These are phyloP conservation scores for Fusarium chlamydosporum DNA, from an alignment of 2,329 filamentous ascomycete genomes.

Conservation along the genomic window DNA sequence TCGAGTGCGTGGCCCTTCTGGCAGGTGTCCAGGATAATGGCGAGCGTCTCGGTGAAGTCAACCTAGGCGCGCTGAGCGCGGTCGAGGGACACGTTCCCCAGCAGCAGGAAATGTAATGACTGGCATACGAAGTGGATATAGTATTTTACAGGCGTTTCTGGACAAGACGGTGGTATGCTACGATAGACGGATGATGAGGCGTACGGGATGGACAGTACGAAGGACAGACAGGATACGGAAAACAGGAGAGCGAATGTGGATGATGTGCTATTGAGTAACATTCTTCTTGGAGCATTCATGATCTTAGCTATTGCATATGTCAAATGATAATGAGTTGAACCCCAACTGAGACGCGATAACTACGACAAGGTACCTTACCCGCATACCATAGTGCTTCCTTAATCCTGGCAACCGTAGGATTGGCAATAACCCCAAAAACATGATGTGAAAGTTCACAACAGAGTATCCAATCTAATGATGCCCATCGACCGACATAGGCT, in stretches of 20 bases:
- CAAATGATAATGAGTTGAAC: conserved; percentile 33
- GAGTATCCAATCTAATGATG: too few relatives aligned
- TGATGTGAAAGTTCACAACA: too few relatives aligned
- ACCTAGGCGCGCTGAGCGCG: conserved; percentile 67
- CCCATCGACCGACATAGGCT: too few relatives aligned
- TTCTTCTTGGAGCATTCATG: conserved; percentile 25
- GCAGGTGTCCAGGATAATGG: conserved; percentile 62
- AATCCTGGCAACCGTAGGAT: too few relatives aligned
- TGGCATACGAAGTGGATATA: conserved; percentile 13
- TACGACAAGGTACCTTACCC: background rate
- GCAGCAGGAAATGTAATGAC: conserved; percentile 44
- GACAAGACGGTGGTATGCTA: conserved; percentile 32
- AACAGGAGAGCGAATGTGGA: conserved; percentile 16
- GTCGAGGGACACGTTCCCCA: conserved; percentile 67
- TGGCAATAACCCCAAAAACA: too few relatives aligned
- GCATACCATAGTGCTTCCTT: too few relatives aligned
- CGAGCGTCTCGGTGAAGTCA: conserved; percentile 65
- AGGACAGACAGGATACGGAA: conserved; percentile 29
- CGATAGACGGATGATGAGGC: conserved; percentile 45
- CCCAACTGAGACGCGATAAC: background rate
- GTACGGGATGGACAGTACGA: conserved; percentile 29
- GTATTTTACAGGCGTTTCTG: conserved; percentile 47
- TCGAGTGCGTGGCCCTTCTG: conserved; percentile 74
- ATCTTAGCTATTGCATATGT: conserved; percentile 20
- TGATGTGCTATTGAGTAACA: conserved; percentile 4